Evolutionary conservation across 2,329 filamentous ascomycete species (phyloP), one percentile per base, ranked within the genome.

Genomic region (Fonsecaea multimorphosa): DNA sequence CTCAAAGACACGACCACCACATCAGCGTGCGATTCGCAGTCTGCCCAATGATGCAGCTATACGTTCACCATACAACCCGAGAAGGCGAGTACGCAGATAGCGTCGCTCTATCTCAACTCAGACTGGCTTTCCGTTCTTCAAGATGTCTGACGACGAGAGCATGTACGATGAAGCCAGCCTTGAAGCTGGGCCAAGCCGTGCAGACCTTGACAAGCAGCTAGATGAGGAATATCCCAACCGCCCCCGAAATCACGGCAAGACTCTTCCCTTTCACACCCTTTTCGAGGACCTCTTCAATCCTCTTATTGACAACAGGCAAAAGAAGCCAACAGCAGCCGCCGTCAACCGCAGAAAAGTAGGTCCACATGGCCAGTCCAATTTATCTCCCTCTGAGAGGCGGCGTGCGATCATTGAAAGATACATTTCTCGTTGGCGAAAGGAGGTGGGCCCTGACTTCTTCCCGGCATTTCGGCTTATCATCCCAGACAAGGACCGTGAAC

Each of bases 391-490:
- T 70, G 93, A 97, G 76, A 86, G 90, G 68, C 87, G 92, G 40
- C 86, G 90, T 0, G 87, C 88, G 72, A 91, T 97, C 70, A 92
- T 99, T 69, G 87, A 93, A 62, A 84, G 89, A 7, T 99, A 97
- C 80, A 92, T 99, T 71, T 85, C 86, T 14, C 85, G 87, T 76
- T 99, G 95, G 95, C 87, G 93, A 44, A 87, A 87, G 63, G 89
- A 97, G 67, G 93, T 97, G 24, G 95, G 95, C 29, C 82, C 92
- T 72, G 95, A 99, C 77, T 91, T 99, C 73, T 98, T 95, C 75
- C 95, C 95, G 0, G 94, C 92, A 1, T 86, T 99, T 77, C 89
- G 95, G 22, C 85, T 99, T 54, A 97, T 98, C 64, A 84, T 97
- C 2, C 93, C 94, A 0, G 92, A 96, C 73, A 96, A 96, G 75